phyloP scores from a whole-genome alignment of 345 rosid species.

The Salix koriyanagi region DNA sequence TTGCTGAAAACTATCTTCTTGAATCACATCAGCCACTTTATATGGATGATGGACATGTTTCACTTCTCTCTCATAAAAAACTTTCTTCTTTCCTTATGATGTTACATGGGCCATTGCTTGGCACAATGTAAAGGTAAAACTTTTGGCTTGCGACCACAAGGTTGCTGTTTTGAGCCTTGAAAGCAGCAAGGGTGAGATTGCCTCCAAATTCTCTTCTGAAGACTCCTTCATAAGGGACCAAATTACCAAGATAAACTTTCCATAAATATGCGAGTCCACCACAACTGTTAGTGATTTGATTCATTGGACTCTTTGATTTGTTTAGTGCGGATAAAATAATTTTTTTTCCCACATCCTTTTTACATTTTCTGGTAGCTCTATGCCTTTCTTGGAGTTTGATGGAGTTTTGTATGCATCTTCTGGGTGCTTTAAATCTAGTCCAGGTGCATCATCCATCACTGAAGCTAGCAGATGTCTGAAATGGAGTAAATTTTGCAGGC shows the following conservation, averaged over 20 bases:
- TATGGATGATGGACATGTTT: background rate
- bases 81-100: background rate
- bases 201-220: background rate
- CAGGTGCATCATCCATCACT: background rate
- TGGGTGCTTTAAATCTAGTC: background rate
- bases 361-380: background rate
- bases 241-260: background rate
- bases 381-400: background rate
- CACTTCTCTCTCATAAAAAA: background rate
- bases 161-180: background rate
- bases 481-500: slow-evolving; percentile 45
- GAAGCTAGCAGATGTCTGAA: slow-evolving; percentile 18
- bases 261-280: background rate
- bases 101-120: background rate
- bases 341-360: background rate
- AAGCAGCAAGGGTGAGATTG: background rate
- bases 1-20: background rate
- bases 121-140: background rate
- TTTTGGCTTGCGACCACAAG: background rate
- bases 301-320: background rate
- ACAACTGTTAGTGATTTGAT: background rate
- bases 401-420: background rate
- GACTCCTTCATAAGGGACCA: background rate
- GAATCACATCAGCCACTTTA: background rate
- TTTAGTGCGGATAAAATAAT: background rate